Evolutionary conservation across 768 basidiomycete species (phyloP).

Genomic region (Lactarius sp.): DNA sequence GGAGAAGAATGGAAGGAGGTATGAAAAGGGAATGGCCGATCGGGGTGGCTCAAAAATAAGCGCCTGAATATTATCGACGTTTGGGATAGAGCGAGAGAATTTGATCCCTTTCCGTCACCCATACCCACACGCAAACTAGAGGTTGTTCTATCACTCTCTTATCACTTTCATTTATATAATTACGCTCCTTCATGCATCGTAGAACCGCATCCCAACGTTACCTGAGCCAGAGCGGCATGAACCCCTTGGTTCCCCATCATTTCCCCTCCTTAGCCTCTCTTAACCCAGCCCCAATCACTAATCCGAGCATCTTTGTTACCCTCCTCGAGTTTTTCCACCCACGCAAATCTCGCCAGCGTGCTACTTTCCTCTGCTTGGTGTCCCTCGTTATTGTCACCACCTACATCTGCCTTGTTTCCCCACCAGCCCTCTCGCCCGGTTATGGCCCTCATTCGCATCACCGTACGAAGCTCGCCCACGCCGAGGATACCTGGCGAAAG

Average conservation of each 20-base stretch:
- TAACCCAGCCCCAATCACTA: not conserved
- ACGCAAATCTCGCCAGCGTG: slow-evolving; percentile 20
- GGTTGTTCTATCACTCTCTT: slow-evolving; percentile 2
- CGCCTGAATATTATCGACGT: not conserved
- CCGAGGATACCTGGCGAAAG: slow-evolving; percentile 18
- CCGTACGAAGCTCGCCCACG: not conserved
- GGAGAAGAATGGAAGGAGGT: not conserved
- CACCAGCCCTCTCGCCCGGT: slow-evolving; percentile 7
- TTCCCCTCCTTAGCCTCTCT: not conserved
- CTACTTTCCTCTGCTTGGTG: slow-evolving; percentile 23
- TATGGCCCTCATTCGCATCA: not conserved
- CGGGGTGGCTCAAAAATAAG: not conserved
- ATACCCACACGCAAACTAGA: not conserved
- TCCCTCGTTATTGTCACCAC: slow-evolving; percentile 17
- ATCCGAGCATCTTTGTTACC: not conserved
- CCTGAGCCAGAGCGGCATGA: slow-evolving; percentile 2
- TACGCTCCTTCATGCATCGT: slow-evolving; percentile 20
- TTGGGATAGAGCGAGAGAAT: not conserved
- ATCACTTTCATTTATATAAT: slow-evolving; percentile 20
- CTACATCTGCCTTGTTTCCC: slow-evolving; percentile 23
- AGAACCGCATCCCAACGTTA: slow-evolving; percentile 20
- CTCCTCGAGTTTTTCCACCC: slow-evolving; percentile 20
- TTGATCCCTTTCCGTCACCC: not conserved
- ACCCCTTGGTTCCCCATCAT: not conserved
- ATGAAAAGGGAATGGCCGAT: not conserved